phyloP scores from a whole-genome alignment of 2,329 filamentous ascomycete genomes.

The Colletotrichum chrysophilum region DNA sequence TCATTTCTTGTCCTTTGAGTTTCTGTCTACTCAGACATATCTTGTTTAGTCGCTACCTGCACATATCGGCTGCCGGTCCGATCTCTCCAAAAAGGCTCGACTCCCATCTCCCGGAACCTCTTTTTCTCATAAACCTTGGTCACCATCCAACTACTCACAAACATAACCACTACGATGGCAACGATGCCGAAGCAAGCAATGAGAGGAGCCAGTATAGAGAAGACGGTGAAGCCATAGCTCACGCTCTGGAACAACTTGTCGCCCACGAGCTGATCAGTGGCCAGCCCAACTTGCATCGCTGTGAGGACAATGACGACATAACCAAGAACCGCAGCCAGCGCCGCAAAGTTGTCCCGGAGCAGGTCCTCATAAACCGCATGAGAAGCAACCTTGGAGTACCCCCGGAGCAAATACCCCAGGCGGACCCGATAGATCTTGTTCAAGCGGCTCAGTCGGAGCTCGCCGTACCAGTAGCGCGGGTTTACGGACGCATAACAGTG shows the following conservation, averaged over 20 bases:
- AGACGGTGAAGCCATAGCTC: conserved; percentile 53
- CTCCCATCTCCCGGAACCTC: conserved; percentile 27
- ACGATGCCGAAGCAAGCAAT: conserved; percentile 26
- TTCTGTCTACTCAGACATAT: background rate
- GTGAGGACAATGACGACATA: conserved; percentile 51
- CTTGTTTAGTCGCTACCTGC: background rate
- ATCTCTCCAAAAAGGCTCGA: conserved; percentile 18
- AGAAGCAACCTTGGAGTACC: conserved; percentile 15
- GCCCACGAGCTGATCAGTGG: conserved; percentile 34
- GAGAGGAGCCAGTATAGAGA: conserved; percentile 49
- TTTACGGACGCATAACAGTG: conserved; percentile 34
- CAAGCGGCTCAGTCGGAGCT: conserved; percentile 41
- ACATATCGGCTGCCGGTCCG: background rate
- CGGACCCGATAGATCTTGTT: conserved; percentile 46
- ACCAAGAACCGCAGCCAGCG: conserved; percentile 14
- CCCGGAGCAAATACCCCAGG: conserved; percentile 9
- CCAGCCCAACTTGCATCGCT: conserved; percentile 55
- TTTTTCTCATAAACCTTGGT: conserved; percentile 22
- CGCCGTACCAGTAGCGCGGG: conserved; percentile 44
- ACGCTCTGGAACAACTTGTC: conserved; percentile 46
- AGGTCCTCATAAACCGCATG: conserved; percentile 20
- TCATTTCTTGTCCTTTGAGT: background rate
- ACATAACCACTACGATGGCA: conserved; percentile 20
- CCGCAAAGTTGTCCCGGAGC: conserved; percentile 14
- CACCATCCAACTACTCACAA: conserved; percentile 22